Base-by-base conservation (phyloP, 495 filamentous ascomycete species). In the Tuber umbilicatum region DNA sequence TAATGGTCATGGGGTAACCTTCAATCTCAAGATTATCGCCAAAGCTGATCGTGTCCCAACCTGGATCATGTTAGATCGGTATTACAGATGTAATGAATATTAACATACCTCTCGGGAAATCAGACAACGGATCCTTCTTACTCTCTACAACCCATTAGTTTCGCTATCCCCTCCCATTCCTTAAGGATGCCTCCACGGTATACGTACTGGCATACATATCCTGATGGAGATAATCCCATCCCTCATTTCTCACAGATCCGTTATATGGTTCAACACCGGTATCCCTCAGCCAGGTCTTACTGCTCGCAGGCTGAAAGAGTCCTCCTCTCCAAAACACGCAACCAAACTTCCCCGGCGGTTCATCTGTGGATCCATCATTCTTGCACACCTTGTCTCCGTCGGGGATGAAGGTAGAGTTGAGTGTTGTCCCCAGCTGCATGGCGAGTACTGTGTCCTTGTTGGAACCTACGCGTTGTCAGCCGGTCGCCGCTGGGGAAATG, bases 251-350 rank as follows among this genome's bases (percentile, higher is more conserved):
- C n/a, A 73, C 75, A 17, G 74, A 75, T 5, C 79, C 80, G 16
- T 81, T 78, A 60, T 72, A 81, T 1, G 50, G 35, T 21, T 42
- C 39, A 35, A 76, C 77, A 14, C 73, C 67, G 9, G 45, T 71
- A 42, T 81, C 76, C n/a, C 40, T 41, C 47, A 14, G 7, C 80
- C 80, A 81, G 9, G 69, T 50, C 0, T 2, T 41, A 37, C 79
- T 81, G 7, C 39, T 71, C 10, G 45, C 47, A 19, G 39, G 74
- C 21, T 74, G 47, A n/a, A 81, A 81, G 21, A 81, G 55, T 7
- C 80, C 80, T 19, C 80, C 80, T 31, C 80, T 73, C 80, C 80
- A 81, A 40, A 78, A 77, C 14, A 81, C 47, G 43, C 80, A 81
- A 35, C 73, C 76, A 64, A 64, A 35, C 31, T 64, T 64, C 55